Base-by-base conservation (phyloP, 2,329 filamentous ascomycete species). In the Westerdykella aurantiaca region DNA sequence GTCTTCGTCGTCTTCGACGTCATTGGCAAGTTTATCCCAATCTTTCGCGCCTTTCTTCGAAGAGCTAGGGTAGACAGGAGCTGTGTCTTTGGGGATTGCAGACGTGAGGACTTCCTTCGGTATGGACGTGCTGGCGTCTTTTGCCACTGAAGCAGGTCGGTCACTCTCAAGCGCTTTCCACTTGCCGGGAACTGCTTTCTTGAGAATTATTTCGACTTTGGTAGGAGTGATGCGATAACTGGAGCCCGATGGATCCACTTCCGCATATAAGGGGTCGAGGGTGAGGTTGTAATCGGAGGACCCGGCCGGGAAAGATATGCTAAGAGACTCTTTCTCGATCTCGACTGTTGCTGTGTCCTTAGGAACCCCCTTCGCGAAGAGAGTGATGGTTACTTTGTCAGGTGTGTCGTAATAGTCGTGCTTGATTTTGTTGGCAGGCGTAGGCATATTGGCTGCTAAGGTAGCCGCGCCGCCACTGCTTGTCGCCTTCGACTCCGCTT, bases 21-120 rank as follows among this genome's bases (percentile, higher is more conserved):
- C 73, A 1, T 70, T 67, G 6, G 76, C 81, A 2, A 96, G 61
- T 49, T 82, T 86, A 63, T 98, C 93, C 93, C 93, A 98, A 69
- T 98, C 79, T 69, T 95, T 95, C 3, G 86, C 81, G 0, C 90
- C 91, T 1, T 71, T 76, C 49, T 82, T 84, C 11, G 91, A 93
- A 0, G 90, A 96, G 0, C 89, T 91, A 1, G 93, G 91, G 63
- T 97, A 96, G 0, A 85, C 86, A 0, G 65, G 71, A 23, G 68
- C 25, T 0, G 56, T 51, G 38, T 44, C 50, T 47, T 55, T 60
- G 25, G 45, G 34, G 6, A 45, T 45, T 9, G 9, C 33, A 9
- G 25, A 12, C 17, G 3, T 35, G n/a, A 57, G 51, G 9, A 58
- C 43, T 16, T 57, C 53, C 1, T 45, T 46, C 1, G 52, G 56